Base-by-base conservation (phyloP, 805 yeast genomes). In the Starmerella stigmatis region DNA sequence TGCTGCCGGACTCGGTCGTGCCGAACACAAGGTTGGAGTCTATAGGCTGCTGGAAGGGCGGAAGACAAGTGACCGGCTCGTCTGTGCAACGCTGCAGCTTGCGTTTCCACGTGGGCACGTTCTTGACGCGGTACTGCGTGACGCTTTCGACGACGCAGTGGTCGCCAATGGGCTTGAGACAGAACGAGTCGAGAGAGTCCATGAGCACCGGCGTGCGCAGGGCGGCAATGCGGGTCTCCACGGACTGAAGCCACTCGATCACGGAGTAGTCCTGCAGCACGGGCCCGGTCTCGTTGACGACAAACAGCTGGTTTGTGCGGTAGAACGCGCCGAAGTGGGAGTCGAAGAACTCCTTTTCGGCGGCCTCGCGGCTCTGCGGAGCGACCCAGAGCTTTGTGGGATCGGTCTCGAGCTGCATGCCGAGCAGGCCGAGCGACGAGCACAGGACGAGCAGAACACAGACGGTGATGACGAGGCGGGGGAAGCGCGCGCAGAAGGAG, bases 381-480 rank as follows among this genome's bases (percentile, higher is more conserved):
- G 92, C 80, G 0, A 92, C 97, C 98, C 98, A 89, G 25, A 89
- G 66, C 50, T 79, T 76, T 3, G 82, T 74, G 0, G 98, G 97
- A 53, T 83, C 70, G 2, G 76, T 76, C 59, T 88, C 96, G 22
- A 88, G 67, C 36, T 75, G 62, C 56, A 79, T 68, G 43, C 66
- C 61, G 5, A 62, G 54, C 37, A 76, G 63, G 7, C 83, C 85
- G 0, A 72, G 59, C 2, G 82, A 70, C 13, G 81, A 54, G 0
- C 74, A 43, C 1, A 69, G 49, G 2, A 76, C 64, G 0, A 77
- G 42, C 1, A 70, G 20, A 2, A 69, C 48, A 0, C 78, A 59
- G 2, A 65, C n/a, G 0, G 67, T 53, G n/a, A 79, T 65, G 0
- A 78, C 74, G 0, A 65, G 51, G 29, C 65, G 69, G 0, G 95